Evolutionary conservation across 805 yeast species (phyloP), one percentile per base, ranked within the genome.

Genomic region (Maudiozyma pseudohumilis): DNA sequence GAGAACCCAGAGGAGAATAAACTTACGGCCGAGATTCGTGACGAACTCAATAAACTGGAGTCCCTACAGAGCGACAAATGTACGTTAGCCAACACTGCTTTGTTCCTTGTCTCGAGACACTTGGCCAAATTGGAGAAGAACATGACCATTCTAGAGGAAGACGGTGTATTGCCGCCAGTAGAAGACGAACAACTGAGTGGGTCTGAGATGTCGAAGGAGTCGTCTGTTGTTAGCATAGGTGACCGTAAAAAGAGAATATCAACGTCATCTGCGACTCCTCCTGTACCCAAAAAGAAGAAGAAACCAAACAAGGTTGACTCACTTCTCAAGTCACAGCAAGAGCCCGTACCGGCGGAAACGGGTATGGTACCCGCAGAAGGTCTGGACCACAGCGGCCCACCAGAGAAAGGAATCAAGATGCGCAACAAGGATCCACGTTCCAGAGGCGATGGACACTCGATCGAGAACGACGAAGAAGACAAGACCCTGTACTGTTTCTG

Each of bases 401-500:
- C 22, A 12, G 39, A 26, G 7, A 34, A 25, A 6, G 11, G n/a
- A 5, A 18, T 15, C 12, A 34, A 25, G 17, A 12, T 27, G 8
- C 29, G 23, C 15, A 6, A n/a, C 7, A 22, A 10, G 8, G 32
- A 30, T 3, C 34, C 34, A 31, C 11, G 26, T 9, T 21, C 22
- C 10, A 38, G 27, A 40, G 21, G 55, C 25, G 63, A 56, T n/a
- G 61, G 60, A 22, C 37, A 60, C n/a, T 57, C 62, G 31, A 46
- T 49, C 40, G 52, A 54, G 21, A 60, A 55, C 23, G 69, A 66
- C 20, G 79, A 72, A 35, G 83, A 77, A 40, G 86, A 79, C 43
- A 77, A 75, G 40, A 80, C 75, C 35, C 48, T 75, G 36, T 89
- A 89, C 58, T 89, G 98, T 59, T 82, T 83, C 63, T 89, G 98